Percentiles rank a stretch among this genome's conserved stretches.
These are phyloP conservation scores for Synchytrium microbalum DNA, from an alignment of 371 early-diverging fungal species.

Conservation along the genomic window DNA sequence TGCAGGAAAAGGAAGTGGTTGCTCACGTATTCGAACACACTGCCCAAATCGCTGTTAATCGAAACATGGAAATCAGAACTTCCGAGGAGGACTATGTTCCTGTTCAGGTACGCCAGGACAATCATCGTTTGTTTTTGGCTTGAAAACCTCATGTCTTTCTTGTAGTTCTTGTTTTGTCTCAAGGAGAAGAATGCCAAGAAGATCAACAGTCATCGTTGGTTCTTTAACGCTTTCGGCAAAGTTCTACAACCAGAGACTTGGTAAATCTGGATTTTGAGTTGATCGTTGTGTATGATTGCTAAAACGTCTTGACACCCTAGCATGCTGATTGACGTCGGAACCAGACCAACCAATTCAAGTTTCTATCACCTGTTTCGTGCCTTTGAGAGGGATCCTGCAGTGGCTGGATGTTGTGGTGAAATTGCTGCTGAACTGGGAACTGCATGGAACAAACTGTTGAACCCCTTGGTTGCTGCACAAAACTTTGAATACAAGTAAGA, in stretches of 20 bases:
- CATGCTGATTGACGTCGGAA: slow-evolving; percentile 49
- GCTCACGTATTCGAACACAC: slow-evolving; percentile 8
- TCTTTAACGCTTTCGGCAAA: slow-evolving; percentile 75
- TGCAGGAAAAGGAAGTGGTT: slow-evolving; percentile 10
- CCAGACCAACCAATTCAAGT: slow-evolving; percentile 47
- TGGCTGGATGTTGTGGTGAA: slow-evolving; percentile 25
- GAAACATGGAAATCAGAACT: slow-evolving; percentile 2
- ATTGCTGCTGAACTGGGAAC: slow-evolving; percentile 6
- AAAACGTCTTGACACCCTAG: too few relatives aligned
- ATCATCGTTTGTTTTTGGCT: too few relatives aligned
- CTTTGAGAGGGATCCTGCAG: slow-evolving; percentile 39
- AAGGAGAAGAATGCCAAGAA: slow-evolving; percentile 39
- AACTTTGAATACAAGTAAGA: slow-evolving; percentile 81
- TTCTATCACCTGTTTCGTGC: slow-evolving; percentile 65
- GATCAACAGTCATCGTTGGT: slow-evolving; percentile 81
- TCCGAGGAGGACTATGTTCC: too few relatives aligned
- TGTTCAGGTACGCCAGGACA: too few relatives aligned
- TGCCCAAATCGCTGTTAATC: too few relatives aligned
- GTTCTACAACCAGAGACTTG: slow-evolving; percentile 68
- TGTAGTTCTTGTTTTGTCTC: slow-evolving; percentile 72
- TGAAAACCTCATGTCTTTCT: too few relatives aligned
- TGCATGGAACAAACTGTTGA: slow-evolving; percentile 22
- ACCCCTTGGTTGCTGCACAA: slow-evolving; percentile 46
- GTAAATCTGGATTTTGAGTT: too few relatives aligned
- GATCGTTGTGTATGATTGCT: too few relatives aligned